Conservation (phyloP, 2,329 filamentous ascomycete species). For the Microsporum ferrugineum region DNA sequence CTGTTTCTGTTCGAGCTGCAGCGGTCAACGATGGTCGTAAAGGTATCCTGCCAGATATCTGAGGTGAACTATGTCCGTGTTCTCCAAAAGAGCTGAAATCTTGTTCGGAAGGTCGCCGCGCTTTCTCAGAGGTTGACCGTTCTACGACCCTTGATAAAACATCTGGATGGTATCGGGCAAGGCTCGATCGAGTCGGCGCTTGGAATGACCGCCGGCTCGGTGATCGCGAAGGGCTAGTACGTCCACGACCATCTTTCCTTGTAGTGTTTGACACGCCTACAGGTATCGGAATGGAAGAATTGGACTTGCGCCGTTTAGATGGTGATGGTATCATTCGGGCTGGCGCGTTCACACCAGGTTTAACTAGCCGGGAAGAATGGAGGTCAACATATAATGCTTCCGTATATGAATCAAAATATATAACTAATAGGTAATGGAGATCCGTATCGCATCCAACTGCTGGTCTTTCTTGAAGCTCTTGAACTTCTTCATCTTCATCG, state of each 20-base stretch:
- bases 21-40: not conserved
- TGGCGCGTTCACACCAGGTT: slow-evolving; percentile 7
- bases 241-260: slow-evolving; percentile 16
- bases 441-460: not conserved
- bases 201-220: slow-evolving; percentile 47
- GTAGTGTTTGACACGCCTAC: slow-evolving; percentile 31
- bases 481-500: not conserved
- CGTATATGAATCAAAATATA: not conserved
- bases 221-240: slow-evolving; percentile 20
- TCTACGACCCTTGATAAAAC: slow-evolving; percentile 40
- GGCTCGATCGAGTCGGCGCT: slow-evolving; percentile 55
- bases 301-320: slow-evolving; percentile 54
- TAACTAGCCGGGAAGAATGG: not conserved
- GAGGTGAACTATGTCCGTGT: not conserved
- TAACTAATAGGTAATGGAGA: not conserved
- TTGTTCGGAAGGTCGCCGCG: slow-evolving; percentile 17
- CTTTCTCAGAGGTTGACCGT: slow-evolving; percentile 30
- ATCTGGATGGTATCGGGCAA: slow-evolving; percentile 51
- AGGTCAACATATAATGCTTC: not conserved
- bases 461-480: not conserved
- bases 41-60: not conserved
- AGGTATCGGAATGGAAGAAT: slow-evolving; percentile 40
- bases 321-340: slow-evolving; percentile 41
- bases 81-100: slow-evolving; percentile 3
- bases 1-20: not conserved